Evolutionary conservation across 164 flowering plant genomes (phyloP).

Genomic region (Kingdonia uniflora): DNA sequence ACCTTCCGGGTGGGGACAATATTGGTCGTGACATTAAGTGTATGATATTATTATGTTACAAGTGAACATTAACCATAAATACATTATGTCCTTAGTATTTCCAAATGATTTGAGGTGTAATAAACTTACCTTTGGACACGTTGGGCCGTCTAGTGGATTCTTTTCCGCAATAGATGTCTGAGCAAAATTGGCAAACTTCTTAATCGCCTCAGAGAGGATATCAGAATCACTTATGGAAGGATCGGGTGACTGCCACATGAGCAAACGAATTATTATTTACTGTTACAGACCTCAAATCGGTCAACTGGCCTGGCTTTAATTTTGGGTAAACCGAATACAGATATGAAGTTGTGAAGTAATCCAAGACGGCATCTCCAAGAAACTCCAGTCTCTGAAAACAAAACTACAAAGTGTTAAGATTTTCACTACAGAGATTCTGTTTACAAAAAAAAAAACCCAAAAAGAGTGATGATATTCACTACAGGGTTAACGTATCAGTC

Average conservation of each 20-base stretch:
- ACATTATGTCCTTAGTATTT: neutral
- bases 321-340: neutral
- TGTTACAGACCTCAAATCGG: no score
- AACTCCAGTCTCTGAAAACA: no score
- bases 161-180: conserved; percentile 19
- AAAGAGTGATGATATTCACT: no score
- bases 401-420: no score
- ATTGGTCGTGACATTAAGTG: no score
- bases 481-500: no score
- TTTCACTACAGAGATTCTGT: no score
- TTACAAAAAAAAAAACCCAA: no score
- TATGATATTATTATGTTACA: neutral
- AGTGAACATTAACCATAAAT: neutral
- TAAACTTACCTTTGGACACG: neutral
- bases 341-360: neutral
- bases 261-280: conserved; percentile 16
- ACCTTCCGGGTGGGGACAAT: no score
- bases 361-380: no score
- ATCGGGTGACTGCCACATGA: conserved; percentile 11
- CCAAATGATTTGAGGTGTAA: no score
- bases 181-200: conserved; percentile 44
- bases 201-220: conserved; percentile 37
- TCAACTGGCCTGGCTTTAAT: no score
- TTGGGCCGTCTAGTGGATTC: neutral
- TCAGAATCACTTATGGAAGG: conserved; percentile 56